These are phyloP conservation scores for Aegilops speltoides DNA, from an alignment of 176 grass and related monocot genomes.

Conservation along the genomic window DNA sequence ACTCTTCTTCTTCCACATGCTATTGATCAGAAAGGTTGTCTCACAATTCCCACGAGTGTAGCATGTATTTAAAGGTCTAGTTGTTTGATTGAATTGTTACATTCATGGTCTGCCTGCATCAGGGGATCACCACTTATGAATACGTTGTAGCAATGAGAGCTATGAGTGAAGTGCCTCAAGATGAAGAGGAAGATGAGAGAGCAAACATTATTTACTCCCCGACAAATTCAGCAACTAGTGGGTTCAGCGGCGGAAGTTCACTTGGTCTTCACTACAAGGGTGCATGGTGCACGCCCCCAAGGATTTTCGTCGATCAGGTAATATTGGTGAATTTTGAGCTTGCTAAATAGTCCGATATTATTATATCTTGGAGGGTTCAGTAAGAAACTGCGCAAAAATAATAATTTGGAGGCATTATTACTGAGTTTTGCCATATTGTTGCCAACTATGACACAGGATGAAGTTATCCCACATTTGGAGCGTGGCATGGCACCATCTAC, in stretches of 20 bases:
- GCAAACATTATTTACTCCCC: conserved; percentile 83
- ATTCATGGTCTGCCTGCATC: conserved; percentile 2
- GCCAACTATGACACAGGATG: conserved; percentile 54
- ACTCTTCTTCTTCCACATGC: conserved; percentile 99
- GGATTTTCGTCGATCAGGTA: conserved; percentile 89
- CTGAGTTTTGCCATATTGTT: neutral
- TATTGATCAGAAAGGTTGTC: conserved; percentile 88
- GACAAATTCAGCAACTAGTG: conserved; percentile 90
- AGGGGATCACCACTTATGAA: conserved; percentile 98
- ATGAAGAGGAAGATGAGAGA: conserved; percentile 67
- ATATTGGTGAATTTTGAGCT: neutral
- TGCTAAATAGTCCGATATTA: neutral
- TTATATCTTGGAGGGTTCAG: neutral
- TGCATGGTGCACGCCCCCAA: conserved; percentile 96
- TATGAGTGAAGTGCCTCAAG: conserved; percentile 85
- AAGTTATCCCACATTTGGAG: conserved; percentile 96
- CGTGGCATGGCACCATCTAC: conserved; percentile 88
- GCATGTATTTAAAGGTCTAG: neutral
- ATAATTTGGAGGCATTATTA: neutral
- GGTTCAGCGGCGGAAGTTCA: conserved; percentile 89
- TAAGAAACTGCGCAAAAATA: neutral
- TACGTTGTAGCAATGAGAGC: conserved; percentile 98
- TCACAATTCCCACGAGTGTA: conserved; percentile 2
- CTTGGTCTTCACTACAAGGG: conserved; percentile 89
- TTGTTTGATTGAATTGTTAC: neutral